Conservation (phyloP, 2,329 filamentous ascomycete genomes). For the Magnaporthales sp. region DNA sequence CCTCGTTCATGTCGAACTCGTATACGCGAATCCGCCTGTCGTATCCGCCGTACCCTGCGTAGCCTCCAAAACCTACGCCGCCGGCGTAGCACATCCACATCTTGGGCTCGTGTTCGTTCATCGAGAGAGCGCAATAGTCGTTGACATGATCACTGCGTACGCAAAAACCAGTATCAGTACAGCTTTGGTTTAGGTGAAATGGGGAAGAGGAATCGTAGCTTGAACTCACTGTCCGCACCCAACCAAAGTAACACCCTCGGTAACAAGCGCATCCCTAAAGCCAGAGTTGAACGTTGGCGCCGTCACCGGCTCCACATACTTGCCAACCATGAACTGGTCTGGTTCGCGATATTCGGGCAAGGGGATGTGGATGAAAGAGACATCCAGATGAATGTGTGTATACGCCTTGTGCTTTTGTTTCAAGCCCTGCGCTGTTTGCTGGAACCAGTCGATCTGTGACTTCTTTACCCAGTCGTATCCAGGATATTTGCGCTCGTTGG, state of each 20-base stretch:
- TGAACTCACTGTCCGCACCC: slow-evolving; percentile 77
- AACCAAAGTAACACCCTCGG: slow-evolving; percentile 77
- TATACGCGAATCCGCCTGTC: slow-evolving; percentile 80
- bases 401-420: slow-evolving; percentile 77
- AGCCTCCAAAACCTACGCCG: slow-evolving; percentile 86
- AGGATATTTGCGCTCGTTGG: slow-evolving; percentile 77
- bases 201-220: not conserved
- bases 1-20: slow-evolving; percentile 87
- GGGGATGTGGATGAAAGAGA: slow-evolving; percentile 96
- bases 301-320: slow-evolving; percentile 75
- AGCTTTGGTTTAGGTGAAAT: not conserved
- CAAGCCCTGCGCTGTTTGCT: slow-evolving; percentile 61
- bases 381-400: slow-evolving; percentile 85
- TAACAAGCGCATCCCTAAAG: slow-evolving; percentile 83
- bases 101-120: slow-evolving; percentile 47
- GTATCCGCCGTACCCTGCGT: slow-evolving; percentile 83
- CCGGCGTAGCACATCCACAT: slow-evolving; percentile 99
- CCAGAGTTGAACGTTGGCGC: slow-evolving; percentile 84
- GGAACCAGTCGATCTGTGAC: slow-evolving; percentile 93
- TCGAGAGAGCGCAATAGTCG: slow-evolving; percentile 79
- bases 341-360: slow-evolving; percentile 74
- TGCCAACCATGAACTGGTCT: slow-evolving; percentile 54
- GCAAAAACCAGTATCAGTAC: not conserved
- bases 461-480: slow-evolving; percentile 98
- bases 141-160: slow-evolving; percentile 81